Evolutionary conservation across 2,329 filamentous ascomycete species (phyloP).

Genomic region (Fusarium sp.): DNA sequence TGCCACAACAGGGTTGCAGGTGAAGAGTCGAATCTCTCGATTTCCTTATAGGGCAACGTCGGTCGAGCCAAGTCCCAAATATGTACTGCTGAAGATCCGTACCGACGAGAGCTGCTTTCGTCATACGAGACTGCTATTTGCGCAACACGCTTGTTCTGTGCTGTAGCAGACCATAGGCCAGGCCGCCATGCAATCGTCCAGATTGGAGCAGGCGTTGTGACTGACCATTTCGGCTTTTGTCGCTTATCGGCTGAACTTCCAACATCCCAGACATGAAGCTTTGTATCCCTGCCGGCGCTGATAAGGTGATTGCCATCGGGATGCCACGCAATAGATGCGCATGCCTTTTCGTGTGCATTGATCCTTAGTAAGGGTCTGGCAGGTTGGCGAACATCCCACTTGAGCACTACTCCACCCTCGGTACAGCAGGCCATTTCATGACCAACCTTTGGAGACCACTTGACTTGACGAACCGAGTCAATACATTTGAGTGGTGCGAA

Average conservation of each 20-base stretch:
- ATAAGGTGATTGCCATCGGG: constrained; percentile 75
- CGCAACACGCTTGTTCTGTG: constrained; percentile 69
- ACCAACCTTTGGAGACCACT: constrained; percentile 73
- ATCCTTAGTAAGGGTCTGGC: constrained; percentile 68
- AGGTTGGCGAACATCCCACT: constrained; percentile 73
- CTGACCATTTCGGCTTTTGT: constrained; percentile 73
- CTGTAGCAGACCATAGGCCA: constrained; percentile 73
- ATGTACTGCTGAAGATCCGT: constrained; percentile 71
- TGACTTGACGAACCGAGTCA: constrained; percentile 68
- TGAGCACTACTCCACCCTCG: constrained; percentile 71
- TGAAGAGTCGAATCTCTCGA: constrained; percentile 70
- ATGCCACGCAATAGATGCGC: constrained; percentile 74
- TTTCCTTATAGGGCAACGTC: constrained; percentile 75
- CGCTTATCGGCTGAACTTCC: constrained; percentile 70
- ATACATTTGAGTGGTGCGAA: constrained; percentile 58
- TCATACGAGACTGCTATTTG: constrained; percentile 74
- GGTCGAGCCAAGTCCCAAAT: constrained; percentile 78
- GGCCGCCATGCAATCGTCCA: constrained; percentile 73
- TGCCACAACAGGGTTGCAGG: constrained; percentile 73
- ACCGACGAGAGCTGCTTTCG: constrained; percentile 65
- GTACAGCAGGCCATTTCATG: constrained; percentile 74
- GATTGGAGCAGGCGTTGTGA: constrained; percentile 72
- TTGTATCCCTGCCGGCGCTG: constrained; percentile 72
- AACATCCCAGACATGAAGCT: constrained; percentile 75
- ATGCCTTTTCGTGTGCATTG: constrained; percentile 71